Evolutionary conservation across 2,329 filamentous ascomycete genomes (phyloP), one percentile per base, ranked within the genome.

Genomic region (Trichoderma polysporum): DNA sequence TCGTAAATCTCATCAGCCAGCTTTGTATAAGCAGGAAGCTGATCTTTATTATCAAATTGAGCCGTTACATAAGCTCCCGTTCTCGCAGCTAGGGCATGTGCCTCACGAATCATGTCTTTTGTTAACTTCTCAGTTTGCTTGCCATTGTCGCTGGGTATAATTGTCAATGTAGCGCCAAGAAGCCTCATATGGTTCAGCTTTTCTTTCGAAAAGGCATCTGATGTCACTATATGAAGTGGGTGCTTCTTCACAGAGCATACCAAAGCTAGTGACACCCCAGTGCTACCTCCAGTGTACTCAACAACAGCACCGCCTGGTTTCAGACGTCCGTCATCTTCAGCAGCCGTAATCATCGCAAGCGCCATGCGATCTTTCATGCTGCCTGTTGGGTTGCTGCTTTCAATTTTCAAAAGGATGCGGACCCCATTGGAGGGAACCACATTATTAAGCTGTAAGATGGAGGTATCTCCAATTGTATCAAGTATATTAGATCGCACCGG

Each of bases 361-460:
- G 62, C 52, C 53, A 65, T 65, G 33, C 52, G 62, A 5, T 65
- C 62, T 65, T 65, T 65, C 62, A 65, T 65, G 31, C 62, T 65
- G 2, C 52, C 53, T 15, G 52, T 65, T 13, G 62, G 62, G 27
- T 65, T 58, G 52, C 25, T 57, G 29, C 41, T 65, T 22, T 65
- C 62, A 4, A 58, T 50, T 19, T 65, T 65, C 22, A 58, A 8
- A 3, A 65, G 29, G n/a, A 65, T 50, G n/a, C 52, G 53, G 22
- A 57, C 52, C 37, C 62, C 52, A 17, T 65, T 65, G 13, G 62
- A 39, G 12, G 62, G 39, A 15, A 57, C 22, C 19, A 39, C 37
- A 27, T 39, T 19, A 2, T 27, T 52, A 41, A 65, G 62, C 53
- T 65, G 52, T 27, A 65, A 13, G 13, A 65, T 41, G 15, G 50